These are phyloP conservation scores for Scedosporium dehoogii DNA, from an alignment of 2,329 filamentous ascomycete species.

Conservation along the genomic window DNA sequence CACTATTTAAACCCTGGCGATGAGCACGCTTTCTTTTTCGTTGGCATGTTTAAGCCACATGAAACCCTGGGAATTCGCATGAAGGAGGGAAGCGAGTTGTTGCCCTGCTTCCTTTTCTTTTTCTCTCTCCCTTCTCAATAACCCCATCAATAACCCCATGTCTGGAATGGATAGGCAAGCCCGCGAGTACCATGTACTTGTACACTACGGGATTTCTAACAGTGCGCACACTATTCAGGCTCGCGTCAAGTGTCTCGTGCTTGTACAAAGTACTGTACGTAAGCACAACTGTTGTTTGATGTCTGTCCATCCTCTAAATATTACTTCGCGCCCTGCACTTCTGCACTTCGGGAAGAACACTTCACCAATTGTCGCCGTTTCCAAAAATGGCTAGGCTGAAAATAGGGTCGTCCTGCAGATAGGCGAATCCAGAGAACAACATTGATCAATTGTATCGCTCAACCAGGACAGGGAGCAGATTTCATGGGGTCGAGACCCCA, in stretches of 20 bases:
- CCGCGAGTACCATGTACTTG: too few species aligned
- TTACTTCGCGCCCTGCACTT: too few species aligned
- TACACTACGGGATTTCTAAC: neutral
- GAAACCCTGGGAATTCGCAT: neutral
- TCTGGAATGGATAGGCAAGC: neutral
- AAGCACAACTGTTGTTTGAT: too few species aligned
- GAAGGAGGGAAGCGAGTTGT: neutral
- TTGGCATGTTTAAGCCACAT: neutral
- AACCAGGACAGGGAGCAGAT: too few species aligned
- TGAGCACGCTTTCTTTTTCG: neutral
- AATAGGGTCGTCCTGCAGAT: neutral
- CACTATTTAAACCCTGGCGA: neutral
- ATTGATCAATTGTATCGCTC: too few species aligned
- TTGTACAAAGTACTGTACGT: neutral
- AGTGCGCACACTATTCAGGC: neutral
- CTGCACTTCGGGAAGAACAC: neutral
- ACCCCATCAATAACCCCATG: neutral
- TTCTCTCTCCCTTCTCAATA: neutral
- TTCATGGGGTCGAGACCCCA: too few species aligned
- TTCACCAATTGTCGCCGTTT: neutral
- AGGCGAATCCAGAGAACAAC: neutral
- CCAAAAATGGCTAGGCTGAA: neutral
- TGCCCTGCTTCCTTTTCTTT: neutral
- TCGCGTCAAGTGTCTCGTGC: neutral
- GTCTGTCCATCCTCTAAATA: too few species aligned